Base-by-base conservation (phyloP, 352 stramenopile species). In the Halophytophthora batemanensis region DNA sequence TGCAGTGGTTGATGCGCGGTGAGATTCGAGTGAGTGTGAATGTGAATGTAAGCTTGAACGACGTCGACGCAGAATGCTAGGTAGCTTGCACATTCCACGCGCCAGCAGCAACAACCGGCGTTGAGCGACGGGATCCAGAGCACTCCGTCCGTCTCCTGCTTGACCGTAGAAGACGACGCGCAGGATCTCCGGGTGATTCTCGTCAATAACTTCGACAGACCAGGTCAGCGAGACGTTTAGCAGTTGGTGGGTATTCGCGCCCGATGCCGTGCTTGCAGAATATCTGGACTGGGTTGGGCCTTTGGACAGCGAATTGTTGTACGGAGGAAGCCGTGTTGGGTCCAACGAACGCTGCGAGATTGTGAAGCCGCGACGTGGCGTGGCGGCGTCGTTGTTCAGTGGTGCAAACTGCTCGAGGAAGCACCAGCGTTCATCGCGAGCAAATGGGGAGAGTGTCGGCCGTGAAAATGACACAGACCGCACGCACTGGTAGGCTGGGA, bases 391-490 rank as follows among this genome's bases (percentile, higher is more conserved):
- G 22, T 8, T 35, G 8, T 19, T 11, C 14, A 49, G 12, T 0
- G 44, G 43, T 0, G 35, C 18, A 6, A 74, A 54, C 12, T 57
- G 33, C 21, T 74, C 64, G 0, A 67, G 23, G 29, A 60, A 64
- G 15, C 61, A 74, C 66, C 66, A 75, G 8, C 46, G 22, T 21
- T 79, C 62, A 35, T 64, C 53, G 1, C 36, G 28, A 10, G 54
- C 59, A 15, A 79, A 62, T 39, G 70, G 13, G 40, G 46, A 45
- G 1, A 67, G 45, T 2, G 56, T 47, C 17, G 58, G 51, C 12
- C 52, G 53, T 10, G 50, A 40, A 35, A 80, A 77, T 22, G 51
- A 59, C 8, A 54, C 57, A 8, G 52, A 73, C 46, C 75, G 77
- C 19, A 77, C 61, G 4, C 47, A 65, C 36, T 58, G 33, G 18